Percentiles rank a stretch among this genome's conserved stretches.
phyloP scores from a whole-genome alignment of 2,329 filamentous ascomycete species.

The Emydomyces testavorans region DNA sequence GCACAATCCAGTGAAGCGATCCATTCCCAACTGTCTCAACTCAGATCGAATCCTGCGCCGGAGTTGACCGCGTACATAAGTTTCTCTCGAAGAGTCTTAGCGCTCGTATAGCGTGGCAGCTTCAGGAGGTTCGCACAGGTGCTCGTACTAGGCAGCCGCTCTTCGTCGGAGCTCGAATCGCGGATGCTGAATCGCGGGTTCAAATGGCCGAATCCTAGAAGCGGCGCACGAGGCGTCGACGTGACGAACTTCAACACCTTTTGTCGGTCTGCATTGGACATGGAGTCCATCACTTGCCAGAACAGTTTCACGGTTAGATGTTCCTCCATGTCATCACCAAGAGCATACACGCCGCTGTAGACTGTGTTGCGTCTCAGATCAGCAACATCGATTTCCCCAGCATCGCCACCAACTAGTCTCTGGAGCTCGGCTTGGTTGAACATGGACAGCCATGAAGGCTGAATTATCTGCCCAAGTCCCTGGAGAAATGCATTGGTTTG shows the following conservation, averaged over 20 bases:
- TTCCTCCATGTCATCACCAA: slow-evolving; percentile 79
- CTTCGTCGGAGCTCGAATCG: slow-evolving; percentile 65
- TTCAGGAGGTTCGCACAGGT: slow-evolving; percentile 95
- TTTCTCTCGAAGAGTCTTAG: slow-evolving; percentile 59
- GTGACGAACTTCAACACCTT: slow-evolving; percentile 94
- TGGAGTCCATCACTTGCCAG: slow-evolving; percentile 73
- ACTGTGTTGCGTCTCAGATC: slow-evolving; percentile 74
- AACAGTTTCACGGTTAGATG: slow-evolving; percentile 79
- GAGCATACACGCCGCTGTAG: slow-evolving; percentile 76
- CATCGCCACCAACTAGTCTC: slow-evolving; percentile 81
- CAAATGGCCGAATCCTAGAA: slow-evolving; percentile 78
- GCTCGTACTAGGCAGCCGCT: slow-evolving; percentile 77
- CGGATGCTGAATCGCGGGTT: slow-evolving; percentile 81
- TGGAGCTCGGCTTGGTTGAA: slow-evolving; percentile 95
- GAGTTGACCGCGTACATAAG: slow-evolving; percentile 80
- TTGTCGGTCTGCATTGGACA: slow-evolving; percentile 65
- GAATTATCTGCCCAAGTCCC: slow-evolving; percentile 76
- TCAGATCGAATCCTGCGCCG: slow-evolving; percentile 80
- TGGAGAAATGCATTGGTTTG: slow-evolving; percentile 81
- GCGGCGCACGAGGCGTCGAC: slow-evolving; percentile 75
- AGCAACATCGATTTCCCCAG: slow-evolving; percentile 70
- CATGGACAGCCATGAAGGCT: slow-evolving; percentile 90
- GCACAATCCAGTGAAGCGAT: no score
- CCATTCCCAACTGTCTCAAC: no score
- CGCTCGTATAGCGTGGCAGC: slow-evolving; percentile 65